Evolutionary conservation across 352 stramenopile species (phyloP).

Genomic region (Globisporangium solare): DNA sequence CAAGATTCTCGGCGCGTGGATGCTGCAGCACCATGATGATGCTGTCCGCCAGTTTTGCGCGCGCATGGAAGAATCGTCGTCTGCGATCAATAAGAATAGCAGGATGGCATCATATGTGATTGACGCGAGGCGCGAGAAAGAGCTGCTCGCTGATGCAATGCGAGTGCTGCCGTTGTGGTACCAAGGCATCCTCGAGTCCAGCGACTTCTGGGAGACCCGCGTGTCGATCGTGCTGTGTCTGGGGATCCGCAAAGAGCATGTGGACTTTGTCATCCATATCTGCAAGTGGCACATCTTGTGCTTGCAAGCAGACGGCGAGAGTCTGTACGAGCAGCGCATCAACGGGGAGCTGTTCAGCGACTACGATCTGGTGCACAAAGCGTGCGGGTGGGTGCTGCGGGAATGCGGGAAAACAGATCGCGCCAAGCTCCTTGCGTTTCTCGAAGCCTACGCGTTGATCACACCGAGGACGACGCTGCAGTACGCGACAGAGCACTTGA

Average conservation of each 20-base stretch:
- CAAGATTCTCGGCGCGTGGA: constrained; percentile 12
- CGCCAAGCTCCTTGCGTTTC: constrained; percentile 4
- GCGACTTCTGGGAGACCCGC: constrained; percentile 16
- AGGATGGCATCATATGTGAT: too few species aligned
- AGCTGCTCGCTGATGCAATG: not conserved
- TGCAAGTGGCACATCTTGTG: constrained; percentile 12
- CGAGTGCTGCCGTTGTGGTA: constrained; percentile 12
- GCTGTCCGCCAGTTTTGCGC: too few species aligned
- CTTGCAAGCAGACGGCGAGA: not conserved
- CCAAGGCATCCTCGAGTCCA: constrained; percentile 6
- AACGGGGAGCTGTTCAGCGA: constrained; percentile 11
- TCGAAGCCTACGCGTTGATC: constrained; percentile 11
- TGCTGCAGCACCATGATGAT: constrained; percentile 5
- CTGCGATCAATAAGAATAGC: too few species aligned
- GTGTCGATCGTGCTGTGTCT: constrained; percentile 10
- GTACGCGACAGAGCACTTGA: constrained; percentile 22
- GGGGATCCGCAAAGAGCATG: not conserved
- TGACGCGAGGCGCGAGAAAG: too few species aligned
- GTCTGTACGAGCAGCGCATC: constrained; percentile 11
- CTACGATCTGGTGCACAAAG: constrained; percentile 21
- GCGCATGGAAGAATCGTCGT: too few species aligned
- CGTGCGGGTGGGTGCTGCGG: constrained; percentile 19
- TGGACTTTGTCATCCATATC: constrained; percentile 8
- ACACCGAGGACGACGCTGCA: constrained; percentile 14
- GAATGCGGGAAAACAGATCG: constrained; percentile 10